Base-by-base conservation (phyloP, 225 moss, liverwort and hornwort species). In the Straminergon stramineum region DNA sequence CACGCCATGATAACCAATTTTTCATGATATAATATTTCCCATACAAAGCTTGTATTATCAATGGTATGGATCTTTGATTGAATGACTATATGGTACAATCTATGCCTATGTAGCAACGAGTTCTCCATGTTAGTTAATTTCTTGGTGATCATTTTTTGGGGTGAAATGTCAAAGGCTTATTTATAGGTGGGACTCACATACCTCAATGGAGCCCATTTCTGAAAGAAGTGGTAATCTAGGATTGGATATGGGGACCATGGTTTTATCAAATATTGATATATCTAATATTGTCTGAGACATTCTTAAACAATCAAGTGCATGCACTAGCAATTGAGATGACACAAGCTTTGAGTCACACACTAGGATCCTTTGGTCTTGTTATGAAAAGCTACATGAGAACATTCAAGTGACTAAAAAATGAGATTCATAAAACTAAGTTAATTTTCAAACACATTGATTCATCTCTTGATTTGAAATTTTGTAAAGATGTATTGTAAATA, bases 1-100 rank as follows among this genome's bases (percentile, higher is more conserved):
- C 2, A 5, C 1, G 8, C 74, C 11, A 30, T 30, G 0, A 2
- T 17, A 17, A 45, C 45, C 2, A 74, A 0, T 28, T 41, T 45
- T 45, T 9, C 3, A 71, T 73, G 43, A 30, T 5, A 45, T 11
- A 45, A 6, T 48, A 30, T 75, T 45, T 5, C 15, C 17, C 0
- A 1, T 0, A 0, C 18, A 30, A 45, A 75, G 11, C 11, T 2
- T 6, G 3, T 30, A 30, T 45, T 18, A 28, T 48, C 30, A 30
- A 48, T 18, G 41, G 5, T 41, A 71, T 71, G 15, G 9, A 1
- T 71, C 41, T 71, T 71, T 41, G 15, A 71, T 41, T 70, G 15
- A 68, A 71, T 71, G 71, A 37, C 11, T 11, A 68, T n/a, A 22
- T 21, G 11, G 20, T 26, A 71, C 1, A 71, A 1, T 41, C 0